Base-by-base conservation (phyloP, 495 filamentous ascomycete genomes). In the Penicillium paradoxum region DNA sequence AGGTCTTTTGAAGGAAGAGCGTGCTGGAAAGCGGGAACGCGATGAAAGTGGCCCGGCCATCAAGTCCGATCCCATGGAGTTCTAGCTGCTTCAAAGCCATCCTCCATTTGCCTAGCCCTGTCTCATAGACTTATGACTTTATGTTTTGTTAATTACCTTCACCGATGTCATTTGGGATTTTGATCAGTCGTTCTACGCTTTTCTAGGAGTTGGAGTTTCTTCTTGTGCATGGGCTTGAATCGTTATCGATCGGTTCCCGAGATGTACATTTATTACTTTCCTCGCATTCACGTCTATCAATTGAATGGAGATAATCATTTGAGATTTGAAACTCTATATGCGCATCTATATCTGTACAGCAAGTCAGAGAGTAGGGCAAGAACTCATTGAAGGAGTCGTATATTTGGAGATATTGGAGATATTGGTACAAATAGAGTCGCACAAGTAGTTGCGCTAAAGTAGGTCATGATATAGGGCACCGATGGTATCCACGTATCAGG, bases 1-100 rank as follows among this genome's bases (percentile, higher is more conserved):
- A 2, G 74, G 69, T 4, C 65, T 97, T 30, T 77, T 96, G 63
- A 91, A 83, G 65, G 93, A 93, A 21, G 93, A 97, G 73, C 80
- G 78, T 47, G 79, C 77, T 22, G 74, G 78, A 9, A 91, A 87
- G 73, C 76, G 90, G 15, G 91, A 91, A 67, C 73, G 87, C 19
- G 72, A 79, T 15, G 83, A 60, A 66, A 77, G 41, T 71, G 75
- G 51, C 67, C 73, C 40, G 58, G 75, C 58, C 55, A 74, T 65
- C 61, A 79, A 79, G 77, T 21, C 65, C 30, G 73, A 78, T 63
- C 66, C 68, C 4, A 82, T 80, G 78, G 78, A 82, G 42, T 82
- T 80, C 45, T 80, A 52, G 53, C n/a, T 2, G 38, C 27, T 17
- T 0, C 11, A 34, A 42, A 27, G 33, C 7, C 27, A 42, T 51